Evolutionary conservation across 495 filamentous ascomycete species (phyloP), one percentile per base, ranked within the genome.

Genomic region (Talaromyces nanjingensis): DNA sequence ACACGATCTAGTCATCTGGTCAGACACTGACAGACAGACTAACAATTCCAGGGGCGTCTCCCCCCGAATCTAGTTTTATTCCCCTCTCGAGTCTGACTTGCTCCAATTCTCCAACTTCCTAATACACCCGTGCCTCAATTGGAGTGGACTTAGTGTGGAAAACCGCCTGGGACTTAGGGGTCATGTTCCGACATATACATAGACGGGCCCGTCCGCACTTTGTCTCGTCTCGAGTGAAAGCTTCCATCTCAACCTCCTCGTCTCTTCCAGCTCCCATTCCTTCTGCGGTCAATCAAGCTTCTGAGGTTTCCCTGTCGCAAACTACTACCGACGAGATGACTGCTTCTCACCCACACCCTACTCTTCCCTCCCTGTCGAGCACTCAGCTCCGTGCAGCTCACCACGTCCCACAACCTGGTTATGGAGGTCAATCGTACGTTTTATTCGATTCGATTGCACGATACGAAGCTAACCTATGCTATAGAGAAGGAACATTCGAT

Each of bases 401-500:
- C 29, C 52, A 57, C 7, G 12, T 59, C 20, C 62, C 62, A 12
- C 49, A 64, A 25, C 25, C 62, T 27, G 53, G 53, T 20, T 24
- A 57, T 31, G 53, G 45, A 16, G 53, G 33, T 39, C 62, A 57
- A 59, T 57, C 55, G 62, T 64, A 64, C 2, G 62, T 66, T n/a
- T n/a, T n/a, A n/a, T n/a, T n/a, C n/a, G n/a, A n/a, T n/a, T n/a
- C n/a, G n/a, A n/a, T n/a, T n/a, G n/a, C n/a, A n/a, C n/a, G n/a
- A n/a, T n/a, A n/a, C n/a, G n/a, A n/a, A n/a, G n/a, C n/a, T n/a
- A n/a, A n/a, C n/a, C n/a, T n/a, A n/a, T n/a, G 64, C 29, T 27
- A 65, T 61, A 79, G 77, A 66, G 73, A 77, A 37, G 71, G 79
- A 61, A 79, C 81, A 67, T 83, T 77, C 65, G 87, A 89, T 71